phyloP scores from a whole-genome alignment of 257 asterid genomes.

The Oldenlandia corymbosa region DNA sequence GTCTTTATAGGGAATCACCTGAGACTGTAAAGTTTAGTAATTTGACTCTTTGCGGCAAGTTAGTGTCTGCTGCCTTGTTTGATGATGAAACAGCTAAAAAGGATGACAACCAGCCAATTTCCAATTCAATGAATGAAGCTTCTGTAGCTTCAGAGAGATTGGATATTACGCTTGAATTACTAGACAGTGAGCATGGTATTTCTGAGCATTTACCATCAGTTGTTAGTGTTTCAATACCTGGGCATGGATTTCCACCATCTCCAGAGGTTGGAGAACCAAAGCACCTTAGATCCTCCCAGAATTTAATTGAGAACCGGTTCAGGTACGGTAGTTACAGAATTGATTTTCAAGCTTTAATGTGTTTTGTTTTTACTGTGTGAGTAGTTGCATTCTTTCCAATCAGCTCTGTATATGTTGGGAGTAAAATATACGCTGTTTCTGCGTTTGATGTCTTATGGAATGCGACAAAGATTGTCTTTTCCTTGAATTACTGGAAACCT shows the following conservation, averaged over 20 bases:
- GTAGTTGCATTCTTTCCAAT: background rate
- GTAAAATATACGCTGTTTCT: background rate
- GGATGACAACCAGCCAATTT: slow-evolving; percentile 22
- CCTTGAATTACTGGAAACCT: background rate
- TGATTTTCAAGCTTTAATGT: background rate
- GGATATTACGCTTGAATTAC: slow-evolving; percentile 59
- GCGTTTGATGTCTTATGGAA: background rate
- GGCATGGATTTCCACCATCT: slow-evolving; percentile 37
- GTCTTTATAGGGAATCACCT: slow-evolving; percentile 24
- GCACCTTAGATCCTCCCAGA: slow-evolving; percentile 41
- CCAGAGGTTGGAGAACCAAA: slow-evolving; percentile 29
- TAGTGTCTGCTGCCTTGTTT: slow-evolving; percentile 65
- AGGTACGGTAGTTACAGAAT: slow-evolving; percentile 37
- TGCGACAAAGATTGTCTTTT: background rate
- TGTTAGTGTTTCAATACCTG: slow-evolving; percentile 46
- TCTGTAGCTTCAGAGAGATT: slow-evolving; percentile 42
- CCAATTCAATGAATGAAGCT: slow-evolving; percentile 37
- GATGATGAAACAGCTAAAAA: slow-evolving; percentile 23
- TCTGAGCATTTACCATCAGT: slow-evolving; percentile 43
- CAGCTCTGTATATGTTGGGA: background rate
- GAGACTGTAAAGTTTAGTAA: slow-evolving; percentile 51
- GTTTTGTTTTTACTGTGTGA: background rate
- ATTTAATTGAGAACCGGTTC: slow-evolving; percentile 43
- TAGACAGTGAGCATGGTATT: slow-evolving; percentile 28
- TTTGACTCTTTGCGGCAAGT: slow-evolving; percentile 53